Evolutionary conservation across 2,329 filamentous ascomycete species (phyloP).

Genomic region (Diplodia mutila): DNA sequence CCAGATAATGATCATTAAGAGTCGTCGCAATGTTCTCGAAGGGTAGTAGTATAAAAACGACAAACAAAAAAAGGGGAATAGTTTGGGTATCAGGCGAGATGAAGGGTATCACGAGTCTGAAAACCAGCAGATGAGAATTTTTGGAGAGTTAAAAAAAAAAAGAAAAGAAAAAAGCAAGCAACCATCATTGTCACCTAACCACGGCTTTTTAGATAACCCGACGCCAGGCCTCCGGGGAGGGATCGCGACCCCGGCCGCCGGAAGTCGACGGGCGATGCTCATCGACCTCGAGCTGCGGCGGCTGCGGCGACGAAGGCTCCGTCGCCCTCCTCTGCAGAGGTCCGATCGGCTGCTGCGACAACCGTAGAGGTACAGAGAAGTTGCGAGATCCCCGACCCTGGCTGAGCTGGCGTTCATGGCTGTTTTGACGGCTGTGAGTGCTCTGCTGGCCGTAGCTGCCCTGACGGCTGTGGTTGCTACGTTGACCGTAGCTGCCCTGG

Average conservation of each 20-base stretch:
- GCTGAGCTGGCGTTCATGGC: neutral
- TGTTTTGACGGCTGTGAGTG: neutral
- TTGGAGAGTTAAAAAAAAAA: too few species aligned
- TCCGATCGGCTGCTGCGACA: neutral
- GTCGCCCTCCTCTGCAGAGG: constrained; percentile 10
- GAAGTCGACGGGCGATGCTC: constrained; percentile 13
- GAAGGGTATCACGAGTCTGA: constrained; percentile 15
- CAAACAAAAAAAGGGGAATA: neutral
- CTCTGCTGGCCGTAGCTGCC: too few species aligned
- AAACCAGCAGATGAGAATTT: constrained; percentile 8
- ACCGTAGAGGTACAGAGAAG: constrained; percentile 2
- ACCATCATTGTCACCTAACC: neutral
- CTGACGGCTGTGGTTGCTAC: neutral
- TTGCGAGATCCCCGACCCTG: neutral
- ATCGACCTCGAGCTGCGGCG: neutral
- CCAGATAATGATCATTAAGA: neutral
- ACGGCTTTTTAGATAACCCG: neutral
- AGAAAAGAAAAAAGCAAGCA: neutral
- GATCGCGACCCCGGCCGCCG: neutral
- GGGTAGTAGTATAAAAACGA: neutral
- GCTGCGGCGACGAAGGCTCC: constrained; percentile 9
- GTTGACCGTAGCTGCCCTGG: neutral
- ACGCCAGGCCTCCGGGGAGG: constrained; percentile 4
- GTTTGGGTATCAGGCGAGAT: constrained; percentile 16
- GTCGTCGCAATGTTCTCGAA: constrained; percentile 7